Evolutionary conservation across 805 yeast genomes (phyloP).

Genomic region (Zygosaccharomyces pseudorouxii): DNA sequence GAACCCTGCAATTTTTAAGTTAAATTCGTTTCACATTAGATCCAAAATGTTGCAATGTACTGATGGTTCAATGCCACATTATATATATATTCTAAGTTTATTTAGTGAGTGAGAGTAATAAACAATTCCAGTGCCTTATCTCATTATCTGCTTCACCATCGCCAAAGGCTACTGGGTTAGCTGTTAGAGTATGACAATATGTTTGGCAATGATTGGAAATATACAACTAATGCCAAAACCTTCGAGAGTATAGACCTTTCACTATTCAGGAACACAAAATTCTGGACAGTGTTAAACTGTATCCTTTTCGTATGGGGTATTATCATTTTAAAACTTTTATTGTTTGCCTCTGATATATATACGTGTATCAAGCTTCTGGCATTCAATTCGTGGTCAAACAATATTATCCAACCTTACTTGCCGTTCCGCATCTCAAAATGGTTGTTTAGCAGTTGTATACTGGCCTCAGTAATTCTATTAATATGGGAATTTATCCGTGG

Average conservation of each 20-base stretch:
- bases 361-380: conserved; percentile 73
- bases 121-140: neutral
- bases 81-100: neutral
- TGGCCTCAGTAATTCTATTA: conserved; percentile 58
- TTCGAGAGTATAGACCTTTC: conserved; percentile 27
- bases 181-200: conserved; percentile 8
- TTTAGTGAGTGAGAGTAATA: neutral
- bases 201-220: conserved; percentile 28
- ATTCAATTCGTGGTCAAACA: conserved; percentile 62
- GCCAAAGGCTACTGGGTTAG: neutral
- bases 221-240: conserved; percentile 25
- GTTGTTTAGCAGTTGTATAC: conserved; percentile 78
- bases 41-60: neutral
- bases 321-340: conserved; percentile 47
- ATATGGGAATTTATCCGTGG: conserved; percentile 58
- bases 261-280: conserved; percentile 21
- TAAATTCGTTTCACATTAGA: conserved; percentile 1
- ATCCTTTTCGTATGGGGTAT: conserved; percentile 25
- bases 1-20: neutral
- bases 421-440: conserved; percentile 54
- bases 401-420: conserved; percentile 44
- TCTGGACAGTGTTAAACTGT: conserved; percentile 23
- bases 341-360: conserved; percentile 68
- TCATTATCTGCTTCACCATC: neutral
- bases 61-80: neutral